Conservation (phyloP, 192 early-diverging fungal species). For the Dissophora globulifera region DNA sequence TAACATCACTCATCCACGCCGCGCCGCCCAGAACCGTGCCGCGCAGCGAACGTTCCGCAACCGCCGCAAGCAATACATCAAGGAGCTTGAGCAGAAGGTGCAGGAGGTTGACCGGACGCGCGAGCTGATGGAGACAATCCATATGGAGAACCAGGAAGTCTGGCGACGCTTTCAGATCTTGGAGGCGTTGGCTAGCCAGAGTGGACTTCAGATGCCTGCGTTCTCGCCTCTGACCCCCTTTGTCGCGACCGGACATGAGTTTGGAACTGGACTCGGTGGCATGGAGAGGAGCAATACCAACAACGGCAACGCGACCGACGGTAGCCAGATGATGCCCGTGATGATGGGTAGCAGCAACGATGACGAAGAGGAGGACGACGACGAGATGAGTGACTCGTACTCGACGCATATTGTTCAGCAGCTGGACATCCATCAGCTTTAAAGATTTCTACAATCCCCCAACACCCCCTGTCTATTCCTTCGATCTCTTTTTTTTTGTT, state of each 20-base stretch:
- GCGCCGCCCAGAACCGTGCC: constrained; percentile 90
- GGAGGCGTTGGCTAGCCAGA: constrained; percentile 21
- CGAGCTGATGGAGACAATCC: constrained; percentile 59
- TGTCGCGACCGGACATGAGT: not conserved
- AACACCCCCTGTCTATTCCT: not conserved
- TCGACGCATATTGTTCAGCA: constrained; percentile 5
- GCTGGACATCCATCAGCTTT: constrained; percentile 15
- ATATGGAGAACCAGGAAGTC: constrained; percentile 49
- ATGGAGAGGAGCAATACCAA: constrained; percentile 9
- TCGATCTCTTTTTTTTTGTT: not conserved
- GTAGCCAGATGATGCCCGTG: too few species aligned
- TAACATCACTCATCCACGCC: constrained; percentile 63
- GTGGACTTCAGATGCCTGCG: constrained; percentile 15
- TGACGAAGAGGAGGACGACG: constrained; percentile 46
- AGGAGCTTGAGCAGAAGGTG: constrained; percentile 80
- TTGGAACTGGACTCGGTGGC: not conserved
- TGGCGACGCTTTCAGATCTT: constrained; percentile 38
- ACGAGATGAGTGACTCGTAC: constrained; percentile 38
- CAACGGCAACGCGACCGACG: constrained; percentile 6
- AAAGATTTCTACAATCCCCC: not conserved
- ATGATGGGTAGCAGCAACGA: constrained; percentile 36
- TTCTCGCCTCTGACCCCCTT: constrained; percentile 28
- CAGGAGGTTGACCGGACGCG: constrained; percentile 65
- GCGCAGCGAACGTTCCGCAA: constrained; percentile 93
- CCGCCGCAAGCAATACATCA: constrained; percentile 83